A percentile compares a stretch with the other conserved stretches of the same genome.
Evolutionary conservation across 306 rosid genomes (phyloP).

Genomic region (Abrus precatorius): DNA sequence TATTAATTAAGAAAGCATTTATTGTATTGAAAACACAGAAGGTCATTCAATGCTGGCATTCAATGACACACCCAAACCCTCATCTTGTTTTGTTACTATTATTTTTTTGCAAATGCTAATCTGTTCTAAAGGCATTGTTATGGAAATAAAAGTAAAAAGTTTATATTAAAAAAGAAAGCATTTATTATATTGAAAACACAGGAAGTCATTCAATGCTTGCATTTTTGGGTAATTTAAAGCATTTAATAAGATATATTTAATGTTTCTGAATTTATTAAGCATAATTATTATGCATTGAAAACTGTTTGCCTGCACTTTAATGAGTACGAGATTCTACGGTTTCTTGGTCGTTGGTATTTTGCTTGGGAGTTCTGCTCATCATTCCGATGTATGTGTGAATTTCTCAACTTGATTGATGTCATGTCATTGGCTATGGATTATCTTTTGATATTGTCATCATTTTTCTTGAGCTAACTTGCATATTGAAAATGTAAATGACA

Average conservation of each 20-base stretch:
- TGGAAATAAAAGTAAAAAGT: background rate
- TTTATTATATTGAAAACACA: background rate
- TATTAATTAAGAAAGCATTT: background rate
- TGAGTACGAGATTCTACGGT: conserved; percentile 1
- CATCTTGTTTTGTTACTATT: background rate
- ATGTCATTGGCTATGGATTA: conserved; percentile 15
- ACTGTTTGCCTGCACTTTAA: conserved; percentile 4
- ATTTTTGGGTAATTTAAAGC: background rate
- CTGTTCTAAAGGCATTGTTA: background rate
- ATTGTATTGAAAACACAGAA: background rate
- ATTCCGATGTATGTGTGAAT: background rate
- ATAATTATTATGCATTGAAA: background rate
- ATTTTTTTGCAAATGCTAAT: background rate
- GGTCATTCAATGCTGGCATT: background rate
- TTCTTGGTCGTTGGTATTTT: background rate
- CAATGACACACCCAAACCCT: background rate
- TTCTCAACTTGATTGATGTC: conserved; percentile 22
- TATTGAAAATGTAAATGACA: conserved; percentile 3
- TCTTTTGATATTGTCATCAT: conserved; percentile 19
- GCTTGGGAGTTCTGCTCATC: background rate
- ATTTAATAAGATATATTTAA: background rate
- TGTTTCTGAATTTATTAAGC: background rate
- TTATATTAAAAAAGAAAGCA: background rate
- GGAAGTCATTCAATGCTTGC: background rate
- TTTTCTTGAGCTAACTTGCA: conserved; percentile 10